Base-by-base conservation (phyloP, 495 filamentous ascomycete species). In the Penicillium arizonense region DNA sequence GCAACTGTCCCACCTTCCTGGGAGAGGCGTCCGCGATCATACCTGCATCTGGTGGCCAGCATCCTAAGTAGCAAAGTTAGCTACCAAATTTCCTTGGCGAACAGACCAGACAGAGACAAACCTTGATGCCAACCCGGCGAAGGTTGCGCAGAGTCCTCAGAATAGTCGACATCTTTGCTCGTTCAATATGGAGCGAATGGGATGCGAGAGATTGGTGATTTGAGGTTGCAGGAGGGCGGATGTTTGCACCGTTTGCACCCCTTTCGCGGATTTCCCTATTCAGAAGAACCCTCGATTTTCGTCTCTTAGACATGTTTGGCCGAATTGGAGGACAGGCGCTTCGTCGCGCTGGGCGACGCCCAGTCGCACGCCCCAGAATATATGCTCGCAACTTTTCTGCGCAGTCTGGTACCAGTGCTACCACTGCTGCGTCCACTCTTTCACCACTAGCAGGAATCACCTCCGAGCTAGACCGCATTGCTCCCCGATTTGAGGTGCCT, bases 21-120 rank as follows among this genome's bases (percentile, higher is more conserved):
- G 36, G 30, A 47, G 39, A 55, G 37, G 47, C 46, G 42, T 45
- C 47, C 56, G 55, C 41, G 44, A 59, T 54, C 75, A 70, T 86
- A 96, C 91, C 75, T 92, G 85, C 82, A 98, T 84, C 77, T 98
- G 94, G 71, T 92, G 88, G 72, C 75, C 87, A 77, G 85, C 91
- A 63, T 96, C 88, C 91, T 96, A 65, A 40, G 50, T 44, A 53
- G 50, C 26, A 33, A 37, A 47, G 70, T 75, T 70, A 78, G 73
- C 61, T 59, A 42, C 14, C 18, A 5, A 13, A 28, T 5, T 40
- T 39, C 8, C 32, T 2, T 18, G 16, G 20, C n/a, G 28, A 37
- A 10, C 2, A 47, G n/a, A 42, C 45, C 21, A 16, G 32, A 30
- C 3, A 36, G 7, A 20, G 5, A 67, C 72, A 44, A 68, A 91